Conservation (phyloP, 345 rosid genomes). For the Anacardium occidentale region DNA sequence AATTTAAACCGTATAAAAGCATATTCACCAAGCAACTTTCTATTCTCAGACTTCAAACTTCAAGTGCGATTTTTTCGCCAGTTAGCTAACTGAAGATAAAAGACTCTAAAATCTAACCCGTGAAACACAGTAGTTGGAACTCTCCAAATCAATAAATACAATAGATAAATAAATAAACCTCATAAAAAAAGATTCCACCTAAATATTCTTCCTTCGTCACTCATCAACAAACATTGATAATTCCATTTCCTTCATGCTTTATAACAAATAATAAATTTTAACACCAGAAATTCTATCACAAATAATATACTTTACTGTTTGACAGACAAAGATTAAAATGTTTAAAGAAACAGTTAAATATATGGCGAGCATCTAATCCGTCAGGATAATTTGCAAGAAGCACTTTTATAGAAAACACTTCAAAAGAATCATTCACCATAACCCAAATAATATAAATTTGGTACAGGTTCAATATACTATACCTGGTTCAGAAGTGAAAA, state of each 20-base stretch:
- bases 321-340: neutral
- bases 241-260: neutral
- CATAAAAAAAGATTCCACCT: neutral
- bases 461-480: neutral
- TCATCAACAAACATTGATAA: neutral
- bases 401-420: neutral
- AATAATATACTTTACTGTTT: neutral
- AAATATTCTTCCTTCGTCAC: neutral
- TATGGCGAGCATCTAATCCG: neutral
- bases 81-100: neutral
- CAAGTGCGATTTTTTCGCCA: neutral
- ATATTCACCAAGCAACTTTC: neutral
- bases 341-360: neutral
- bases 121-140: neutral
- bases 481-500: slow-evolving; percentile 93
- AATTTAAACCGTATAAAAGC: too few relatives aligned
- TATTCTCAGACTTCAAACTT: neutral
- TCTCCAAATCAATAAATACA: neutral
- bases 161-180: neutral
- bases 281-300: neutral
- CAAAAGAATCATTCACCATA: neutral
- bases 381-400: neutral
- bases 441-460: neutral
- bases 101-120: neutral
- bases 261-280: neutral